A percentile compares a stretch with the other conserved stretches of the same genome.
Evolutionary conservation across 2,329 filamentous ascomycete species (phyloP).

Genomic region (Cadophora malorum): DNA sequence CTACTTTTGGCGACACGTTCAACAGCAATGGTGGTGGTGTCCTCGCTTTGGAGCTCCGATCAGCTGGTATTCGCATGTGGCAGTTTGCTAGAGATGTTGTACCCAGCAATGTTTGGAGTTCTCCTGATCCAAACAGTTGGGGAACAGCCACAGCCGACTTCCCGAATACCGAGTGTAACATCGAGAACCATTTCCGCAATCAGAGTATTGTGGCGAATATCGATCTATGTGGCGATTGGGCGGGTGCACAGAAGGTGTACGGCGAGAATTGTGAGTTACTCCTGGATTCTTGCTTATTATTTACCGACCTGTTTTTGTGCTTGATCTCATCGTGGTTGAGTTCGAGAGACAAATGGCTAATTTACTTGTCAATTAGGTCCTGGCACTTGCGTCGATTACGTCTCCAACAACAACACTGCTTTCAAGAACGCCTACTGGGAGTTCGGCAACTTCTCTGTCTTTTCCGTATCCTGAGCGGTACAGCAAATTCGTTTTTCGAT

Average conservation of each 20-base stretch:
- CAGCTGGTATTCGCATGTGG: constrained; percentile 56
- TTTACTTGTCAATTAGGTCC: constrained; percentile 29
- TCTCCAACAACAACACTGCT: constrained; percentile 41
- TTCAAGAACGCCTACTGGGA: constrained; percentile 44
- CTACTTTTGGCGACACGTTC: constrained; percentile 58
- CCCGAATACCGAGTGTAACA: constrained; percentile 68
- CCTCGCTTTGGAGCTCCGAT: constrained; percentile 56
- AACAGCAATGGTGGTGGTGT: constrained; percentile 57
- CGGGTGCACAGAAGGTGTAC: constrained; percentile 59
- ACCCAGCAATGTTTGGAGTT: constrained; percentile 51
- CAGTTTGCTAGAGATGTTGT: constrained; percentile 54
- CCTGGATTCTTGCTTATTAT: neutral
- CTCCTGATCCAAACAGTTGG: constrained; percentile 54
- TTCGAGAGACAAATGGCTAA: neutral
- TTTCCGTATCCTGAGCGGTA: constrained; percentile 21
- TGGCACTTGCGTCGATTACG: constrained; percentile 38
- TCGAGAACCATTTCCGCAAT: constrained; percentile 70
- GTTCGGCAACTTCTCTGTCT: constrained; percentile 41
- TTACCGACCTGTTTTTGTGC: neutral
- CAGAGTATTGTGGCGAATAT: constrained; percentile 84
- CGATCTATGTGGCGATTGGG: constrained; percentile 89
- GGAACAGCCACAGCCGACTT: constrained; percentile 54
- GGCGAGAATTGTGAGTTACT: constrained; percentile 37
- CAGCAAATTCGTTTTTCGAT: neutral
- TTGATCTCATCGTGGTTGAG: neutral